Conservation (phyloP, 352 stramenopile species). For the Globisporangium irregulare region DNA sequence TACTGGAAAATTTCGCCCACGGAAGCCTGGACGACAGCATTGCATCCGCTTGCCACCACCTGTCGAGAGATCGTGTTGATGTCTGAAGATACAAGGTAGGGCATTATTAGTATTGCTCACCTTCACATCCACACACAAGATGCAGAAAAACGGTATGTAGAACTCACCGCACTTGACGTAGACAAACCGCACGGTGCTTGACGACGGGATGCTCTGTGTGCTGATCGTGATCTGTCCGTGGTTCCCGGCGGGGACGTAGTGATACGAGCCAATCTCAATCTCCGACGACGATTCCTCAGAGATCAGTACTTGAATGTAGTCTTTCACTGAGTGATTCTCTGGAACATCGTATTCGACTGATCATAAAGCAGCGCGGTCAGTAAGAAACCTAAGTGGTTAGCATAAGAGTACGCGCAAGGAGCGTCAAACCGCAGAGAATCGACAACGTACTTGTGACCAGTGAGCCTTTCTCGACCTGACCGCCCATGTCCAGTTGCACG, state of each 20-base stretch:
- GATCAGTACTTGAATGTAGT: slow-evolving; percentile 86
- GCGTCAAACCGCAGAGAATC: background rate
- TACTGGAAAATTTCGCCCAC: slow-evolving; percentile 89
- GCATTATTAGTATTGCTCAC: background rate
- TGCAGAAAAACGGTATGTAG: too few relatives aligned
- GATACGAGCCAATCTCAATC: slow-evolving; percentile 75
- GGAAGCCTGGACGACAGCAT: slow-evolving; percentile 76
- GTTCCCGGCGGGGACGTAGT: slow-evolving; percentile 59
- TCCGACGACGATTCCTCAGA: slow-evolving; percentile 69
- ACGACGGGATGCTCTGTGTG: slow-evolving; percentile 61
- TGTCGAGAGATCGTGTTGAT: slow-evolving; percentile 84
- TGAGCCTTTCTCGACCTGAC: slow-evolving; percentile 81
- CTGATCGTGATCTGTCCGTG: slow-evolving; percentile 78
- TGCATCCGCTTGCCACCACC: slow-evolving; percentile 84
- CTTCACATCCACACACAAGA: background rate
- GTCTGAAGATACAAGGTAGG: slow-evolving; percentile 29
- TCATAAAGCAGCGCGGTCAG: background rate
- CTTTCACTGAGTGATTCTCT: slow-evolving; percentile 77
- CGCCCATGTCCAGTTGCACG: slow-evolving; percentile 78
- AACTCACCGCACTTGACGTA: slow-evolving; percentile 75
- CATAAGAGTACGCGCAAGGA: background rate
- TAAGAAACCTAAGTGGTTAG: background rate
- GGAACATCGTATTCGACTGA: slow-evolving; percentile 79
- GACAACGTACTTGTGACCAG: slow-evolving; percentile 68
- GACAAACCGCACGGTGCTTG: slow-evolving; percentile 76